phyloP scores from a whole-genome alignment of 1,139 yeast species.

The Meyerozyma athensensis region DNA sequence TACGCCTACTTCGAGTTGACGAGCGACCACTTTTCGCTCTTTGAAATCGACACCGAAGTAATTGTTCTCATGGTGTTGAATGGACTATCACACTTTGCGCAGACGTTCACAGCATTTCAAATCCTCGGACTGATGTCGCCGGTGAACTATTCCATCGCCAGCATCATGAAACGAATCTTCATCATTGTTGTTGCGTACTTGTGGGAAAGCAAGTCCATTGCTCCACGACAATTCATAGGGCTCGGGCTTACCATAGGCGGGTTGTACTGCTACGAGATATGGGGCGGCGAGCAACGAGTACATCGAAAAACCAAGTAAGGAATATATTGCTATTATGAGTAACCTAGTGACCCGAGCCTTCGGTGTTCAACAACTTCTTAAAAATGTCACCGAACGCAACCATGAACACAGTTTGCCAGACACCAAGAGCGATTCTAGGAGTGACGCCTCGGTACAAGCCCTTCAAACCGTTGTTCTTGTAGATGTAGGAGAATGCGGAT shows the following conservation, averaged over 20 bases:
- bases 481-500: slow-evolving; percentile 80
- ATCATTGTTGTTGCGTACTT: slow-evolving; percentile 76
- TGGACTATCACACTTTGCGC: slow-evolving; percentile 79
- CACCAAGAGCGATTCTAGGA: slow-evolving; percentile 93
- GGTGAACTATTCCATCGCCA: slow-evolving; percentile 88
- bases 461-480: slow-evolving; percentile 73
- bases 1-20: slow-evolving; percentile 65
- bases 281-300: slow-evolving; percentile 41
- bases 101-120: slow-evolving; percentile 85
- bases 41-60: slow-evolving; percentile 31
- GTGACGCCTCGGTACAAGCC: slow-evolving; percentile 96
- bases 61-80: slow-evolving; percentile 45
- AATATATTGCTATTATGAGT: background rate
- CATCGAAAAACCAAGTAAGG: slow-evolving; percentile 7
- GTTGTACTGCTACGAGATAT: slow-evolving; percentile 65
- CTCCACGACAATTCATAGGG: slow-evolving; percentile 61
- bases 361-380: slow-evolving; percentile 41
- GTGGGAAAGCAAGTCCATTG: slow-evolving; percentile 64
- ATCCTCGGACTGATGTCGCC: slow-evolving; percentile 82
- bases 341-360: slow-evolving; percentile 35
- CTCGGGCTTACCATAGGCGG: slow-evolving; percentile 63
- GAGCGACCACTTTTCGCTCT: slow-evolving; percentile 27
- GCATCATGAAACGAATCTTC: slow-evolving; percentile 79
- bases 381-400: slow-evolving; percentile 95
- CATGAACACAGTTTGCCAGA: slow-evolving; percentile 99